Conservation (phyloP, 2,329 filamentous ascomycete species). For the Pseudopyricularia javanii region DNA sequence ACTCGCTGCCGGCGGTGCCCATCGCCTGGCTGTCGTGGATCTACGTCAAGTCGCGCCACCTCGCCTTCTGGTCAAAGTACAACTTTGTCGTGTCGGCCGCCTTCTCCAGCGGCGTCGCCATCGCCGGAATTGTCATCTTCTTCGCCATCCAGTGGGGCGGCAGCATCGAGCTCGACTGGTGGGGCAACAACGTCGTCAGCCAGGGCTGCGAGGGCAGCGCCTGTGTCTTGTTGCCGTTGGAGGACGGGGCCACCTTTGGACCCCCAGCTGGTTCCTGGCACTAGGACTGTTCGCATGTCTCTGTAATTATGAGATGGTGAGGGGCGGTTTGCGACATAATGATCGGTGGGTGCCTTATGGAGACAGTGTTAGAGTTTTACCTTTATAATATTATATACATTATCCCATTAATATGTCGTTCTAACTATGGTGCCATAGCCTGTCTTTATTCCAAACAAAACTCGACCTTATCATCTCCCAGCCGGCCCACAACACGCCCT, state of each 20-base stretch:
- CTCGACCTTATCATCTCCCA: not conserved
- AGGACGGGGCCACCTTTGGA: constrained; percentile 8
- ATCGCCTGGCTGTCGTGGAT: constrained; percentile 28
- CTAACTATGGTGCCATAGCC: not conserved
- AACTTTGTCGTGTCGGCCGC: constrained; percentile 39
- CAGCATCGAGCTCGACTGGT: constrained; percentile 28
- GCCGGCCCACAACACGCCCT: not conserved
- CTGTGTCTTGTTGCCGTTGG: constrained; percentile 9
- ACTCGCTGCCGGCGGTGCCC: constrained; percentile 29
- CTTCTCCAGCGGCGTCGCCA: constrained; percentile 35
- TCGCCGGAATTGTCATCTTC: constrained; percentile 39
- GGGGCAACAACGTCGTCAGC: constrained; percentile 26
- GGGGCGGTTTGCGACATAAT: too few relatives aligned
- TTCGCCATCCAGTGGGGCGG: constrained; percentile 35
- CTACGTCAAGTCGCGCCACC: constrained; percentile 20
- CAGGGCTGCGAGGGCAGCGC: constrained; percentile 10
- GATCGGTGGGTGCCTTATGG: too few relatives aligned
- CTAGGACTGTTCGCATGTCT: not conserved
- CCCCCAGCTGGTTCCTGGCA: constrained; percentile 1
- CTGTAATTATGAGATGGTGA: too few relatives aligned
- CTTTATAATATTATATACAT: too few relatives aligned
- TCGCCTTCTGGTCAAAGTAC: constrained; percentile 13
- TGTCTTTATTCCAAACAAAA: not conserved
- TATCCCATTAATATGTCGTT: not conserved
- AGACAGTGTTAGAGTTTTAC: too few relatives aligned